These are phyloP conservation scores for Priceomyces melissophilus DNA, from an alignment of 805 yeast genomes.

Conservation along the genomic window DNA sequence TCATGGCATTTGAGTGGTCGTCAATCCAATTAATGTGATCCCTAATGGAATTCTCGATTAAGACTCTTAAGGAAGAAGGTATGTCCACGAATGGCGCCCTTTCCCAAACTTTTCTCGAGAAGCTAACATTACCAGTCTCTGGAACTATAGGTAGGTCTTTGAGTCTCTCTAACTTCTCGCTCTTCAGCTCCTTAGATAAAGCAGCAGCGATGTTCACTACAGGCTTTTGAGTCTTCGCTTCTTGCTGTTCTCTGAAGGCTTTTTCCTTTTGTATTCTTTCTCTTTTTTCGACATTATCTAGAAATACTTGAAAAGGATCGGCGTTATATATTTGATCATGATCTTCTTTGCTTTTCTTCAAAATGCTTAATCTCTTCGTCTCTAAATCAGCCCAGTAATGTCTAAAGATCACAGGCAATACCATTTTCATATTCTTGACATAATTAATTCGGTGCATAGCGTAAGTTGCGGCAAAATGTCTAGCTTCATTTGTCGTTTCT, in stretches of 20 bases:
- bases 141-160: background rate
- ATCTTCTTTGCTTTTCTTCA: conserved; percentile 41
- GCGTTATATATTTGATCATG: conserved; percentile 56
- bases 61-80: conserved; percentile 56
- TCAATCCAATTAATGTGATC: conserved; percentile 54
- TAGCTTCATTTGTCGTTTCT: conserved; percentile 82
- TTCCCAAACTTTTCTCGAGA: conserved; percentile 65
- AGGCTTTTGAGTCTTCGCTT: conserved; percentile 48
- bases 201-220: conserved; percentile 41
- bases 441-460: conserved; percentile 77
- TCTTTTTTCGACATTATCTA: conserved; percentile 52
- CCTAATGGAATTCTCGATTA: conserved; percentile 60
- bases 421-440: conserved; percentile 80
- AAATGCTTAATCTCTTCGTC: conserved; percentile 48
- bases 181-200: conserved; percentile 7
- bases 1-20: conserved; percentile 12
- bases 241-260: conserved; percentile 44
- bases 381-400: conserved; percentile 76
- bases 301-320: conserved; percentile 71
- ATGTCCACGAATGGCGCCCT: conserved; percentile 66
- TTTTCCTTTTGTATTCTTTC: conserved; percentile 45
- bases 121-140: conserved; percentile 14
- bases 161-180: background rate
- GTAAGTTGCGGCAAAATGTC: conserved; percentile 87
- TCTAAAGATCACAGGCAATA: conserved; percentile 79